These are phyloP conservation scores for Phytophthora ramorum DNA, from an alignment of 352 stramenopile species.

Conservation along the genomic window DNA sequence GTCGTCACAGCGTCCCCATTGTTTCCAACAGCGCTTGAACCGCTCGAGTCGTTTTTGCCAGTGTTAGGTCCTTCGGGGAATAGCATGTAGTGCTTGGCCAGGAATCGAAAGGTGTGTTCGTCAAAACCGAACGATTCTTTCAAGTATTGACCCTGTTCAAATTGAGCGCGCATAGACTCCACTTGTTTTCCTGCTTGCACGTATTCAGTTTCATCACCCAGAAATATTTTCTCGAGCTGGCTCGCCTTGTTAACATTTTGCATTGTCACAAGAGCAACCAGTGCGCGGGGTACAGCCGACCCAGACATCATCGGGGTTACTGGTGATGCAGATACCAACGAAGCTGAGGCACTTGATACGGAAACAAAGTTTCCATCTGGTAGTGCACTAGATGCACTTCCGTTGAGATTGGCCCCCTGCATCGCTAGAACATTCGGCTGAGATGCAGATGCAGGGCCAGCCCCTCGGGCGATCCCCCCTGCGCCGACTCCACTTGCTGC, in stretches of 20 bases:
- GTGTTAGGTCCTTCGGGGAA: slow-evolving; percentile 32
- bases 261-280: slow-evolving; percentile 80
- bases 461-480: slow-evolving; percentile 28
- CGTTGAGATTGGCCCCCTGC: slow-evolving; percentile 20
- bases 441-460: slow-evolving; percentile 26
- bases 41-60: slow-evolving; percentile 2
- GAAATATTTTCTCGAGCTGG: slow-evolving; percentile 76
- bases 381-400: slow-evolving; percentile 5
- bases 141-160: slow-evolving; percentile 70
- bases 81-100: slow-evolving; percentile 77
- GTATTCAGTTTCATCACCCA: slow-evolving; percentile 69
- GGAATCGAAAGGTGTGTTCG: slow-evolving; percentile 84
- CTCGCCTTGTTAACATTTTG: slow-evolving; percentile 69
- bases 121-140: slow-evolving; percentile 89
- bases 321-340: slow-evolving; percentile 42
- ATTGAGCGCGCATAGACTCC: slow-evolving; percentile 68
- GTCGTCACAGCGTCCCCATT: slow-evolving; percentile 7
- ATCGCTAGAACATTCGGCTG: slow-evolving; percentile 29
- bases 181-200: slow-evolving; percentile 58
- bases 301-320: slow-evolving; percentile 48
- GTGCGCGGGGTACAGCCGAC: slow-evolving; percentile 44
- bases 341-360: slow-evolving; percentile 47
- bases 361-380: slow-evolving; percentile 40
- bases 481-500: slow-evolving; percentile 14
- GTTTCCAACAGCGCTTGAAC: slow-evolving; percentile 14